Conservation (phyloP, 495 filamentous ascomycete species). For the Neurospora cerealis region DNA sequence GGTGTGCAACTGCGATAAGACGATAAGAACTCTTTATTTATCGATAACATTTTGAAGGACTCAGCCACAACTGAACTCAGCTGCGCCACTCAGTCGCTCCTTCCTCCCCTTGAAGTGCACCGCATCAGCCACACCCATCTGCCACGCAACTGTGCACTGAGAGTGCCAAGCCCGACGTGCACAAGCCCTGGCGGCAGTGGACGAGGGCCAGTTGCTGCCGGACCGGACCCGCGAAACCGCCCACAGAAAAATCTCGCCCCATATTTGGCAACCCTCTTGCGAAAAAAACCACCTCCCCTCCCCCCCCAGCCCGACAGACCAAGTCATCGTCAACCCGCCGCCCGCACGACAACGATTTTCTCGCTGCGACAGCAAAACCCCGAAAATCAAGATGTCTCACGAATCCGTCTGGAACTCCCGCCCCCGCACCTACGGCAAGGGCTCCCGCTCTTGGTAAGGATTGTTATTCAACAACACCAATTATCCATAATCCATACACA, state of each 20-base stretch:
- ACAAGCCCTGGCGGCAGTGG: not conserved
- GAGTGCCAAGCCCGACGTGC: not conserved
- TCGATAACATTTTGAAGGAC: not conserved
- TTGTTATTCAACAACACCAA: not conserved
- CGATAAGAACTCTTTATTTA: not conserved
- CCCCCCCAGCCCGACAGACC: not conserved
- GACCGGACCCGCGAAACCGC: constrained; percentile 13
- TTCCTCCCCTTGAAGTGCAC: not conserved
- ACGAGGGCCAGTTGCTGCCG: not conserved
- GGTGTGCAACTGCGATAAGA: not conserved
- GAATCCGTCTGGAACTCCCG: constrained; percentile 99
- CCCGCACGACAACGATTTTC: constrained; percentile 3
- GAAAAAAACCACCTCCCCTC: constrained; percentile 8
- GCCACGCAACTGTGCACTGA: not conserved
- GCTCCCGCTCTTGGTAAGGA: constrained; percentile 76
- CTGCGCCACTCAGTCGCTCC: not conserved
- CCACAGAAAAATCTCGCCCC: constrained; percentile 23
- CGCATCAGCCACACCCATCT: not conserved
- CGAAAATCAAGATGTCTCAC: constrained; percentile 74
- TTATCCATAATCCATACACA: not conserved
- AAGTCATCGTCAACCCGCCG: constrained; percentile 7
- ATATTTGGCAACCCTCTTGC: constrained; percentile 12
- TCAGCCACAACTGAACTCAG: not conserved
- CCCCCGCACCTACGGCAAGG: constrained; percentile 94
- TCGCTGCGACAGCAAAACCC: constrained; percentile 1